A percentile compares a stretch with the other conserved stretches of the same genome.
These are phyloP conservation scores for Entrophospora sp. DNA, from an alignment of 192 early-diverging fungal genomes.

Conservation along the genomic window DNA sequence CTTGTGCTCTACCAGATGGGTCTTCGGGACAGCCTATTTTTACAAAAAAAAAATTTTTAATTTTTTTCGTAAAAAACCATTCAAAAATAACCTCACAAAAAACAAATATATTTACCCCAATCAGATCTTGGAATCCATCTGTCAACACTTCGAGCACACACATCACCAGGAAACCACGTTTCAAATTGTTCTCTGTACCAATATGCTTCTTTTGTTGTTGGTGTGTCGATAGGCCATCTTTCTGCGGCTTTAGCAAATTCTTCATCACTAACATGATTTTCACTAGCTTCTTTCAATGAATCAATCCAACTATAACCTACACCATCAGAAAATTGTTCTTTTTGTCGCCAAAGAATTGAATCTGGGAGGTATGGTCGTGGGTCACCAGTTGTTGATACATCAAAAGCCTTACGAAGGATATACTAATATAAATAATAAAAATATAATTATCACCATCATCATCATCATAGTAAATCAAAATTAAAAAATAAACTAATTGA, in stretches of 20 bases:
- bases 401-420: slow-evolving; percentile 92
- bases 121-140: slow-evolving; percentile 94
- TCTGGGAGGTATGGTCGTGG: slow-evolving; percentile 74
- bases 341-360: slow-evolving; percentile 93
- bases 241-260: slow-evolving; percentile 56
- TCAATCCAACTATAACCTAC: slow-evolving; percentile 99
- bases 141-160: slow-evolving; percentile 83
- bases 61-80: background rate
- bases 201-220: slow-evolving; percentile 94
- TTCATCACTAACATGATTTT: slow-evolving; percentile 65
- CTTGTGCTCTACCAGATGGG: slow-evolving; percentile 95
- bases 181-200: slow-evolving; percentile 94
- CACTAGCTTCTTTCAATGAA: slow-evolving; percentile 71
- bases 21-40: slow-evolving; percentile 79
- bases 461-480: background rate
- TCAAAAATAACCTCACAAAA: too few relatives aligned
- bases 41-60: background rate
- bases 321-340: slow-evolving; percentile 98
- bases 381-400: slow-evolving; percentile 64
- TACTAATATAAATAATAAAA: slow-evolving; percentile 29
- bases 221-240: slow-evolving; percentile 81
- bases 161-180: slow-evolving; percentile 83
- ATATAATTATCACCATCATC: background rate
- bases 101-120: slow-evolving; percentile 54
- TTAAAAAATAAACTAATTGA: background rate